These are phyloP conservation scores for Climacium dendroides DNA, from an alignment of 225 moss, liverwort and hornwort genomes.

Conservation along the genomic window DNA sequence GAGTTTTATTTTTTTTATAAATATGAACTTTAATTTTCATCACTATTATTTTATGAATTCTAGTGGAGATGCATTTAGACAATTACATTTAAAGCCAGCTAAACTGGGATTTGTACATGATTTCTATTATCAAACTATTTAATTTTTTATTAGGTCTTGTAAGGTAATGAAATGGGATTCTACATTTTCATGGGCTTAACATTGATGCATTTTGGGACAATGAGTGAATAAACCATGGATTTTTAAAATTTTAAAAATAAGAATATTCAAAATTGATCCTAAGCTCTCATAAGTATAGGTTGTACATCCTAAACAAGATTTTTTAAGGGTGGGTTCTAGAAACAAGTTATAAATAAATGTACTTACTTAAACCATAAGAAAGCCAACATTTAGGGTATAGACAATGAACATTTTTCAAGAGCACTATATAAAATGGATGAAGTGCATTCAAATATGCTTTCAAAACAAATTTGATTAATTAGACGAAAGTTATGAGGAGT, in stretches of 20 bases:
- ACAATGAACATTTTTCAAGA: neutral
- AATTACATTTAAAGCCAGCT: neutral
- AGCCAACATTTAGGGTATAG: accelerated
- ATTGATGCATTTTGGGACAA: neutral
- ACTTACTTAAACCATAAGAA: accelerated
- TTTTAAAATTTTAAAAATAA: accelerated
- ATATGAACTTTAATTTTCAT: neutral
- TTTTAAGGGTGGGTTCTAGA: accelerated
- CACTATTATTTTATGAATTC: neutral
- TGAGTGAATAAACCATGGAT: neutral
- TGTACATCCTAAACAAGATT: neutral
- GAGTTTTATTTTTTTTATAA: neutral
- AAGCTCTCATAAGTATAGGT: accelerated
- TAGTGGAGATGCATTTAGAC: neutral
- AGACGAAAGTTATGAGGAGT: no score
- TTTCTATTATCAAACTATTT: neutral
- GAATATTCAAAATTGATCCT: neutral
- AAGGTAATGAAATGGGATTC: no score
- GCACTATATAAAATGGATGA: neutral
- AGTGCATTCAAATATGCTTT: neutral
- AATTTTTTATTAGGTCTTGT: accelerated
- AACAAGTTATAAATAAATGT: neutral
- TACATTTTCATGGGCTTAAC: neutral
- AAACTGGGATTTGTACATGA: neutral
- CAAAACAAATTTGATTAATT: neutral